Base-by-base conservation (phyloP, 2,329 filamentous ascomycete species). In the Thermochaetoides dissita region DNA sequence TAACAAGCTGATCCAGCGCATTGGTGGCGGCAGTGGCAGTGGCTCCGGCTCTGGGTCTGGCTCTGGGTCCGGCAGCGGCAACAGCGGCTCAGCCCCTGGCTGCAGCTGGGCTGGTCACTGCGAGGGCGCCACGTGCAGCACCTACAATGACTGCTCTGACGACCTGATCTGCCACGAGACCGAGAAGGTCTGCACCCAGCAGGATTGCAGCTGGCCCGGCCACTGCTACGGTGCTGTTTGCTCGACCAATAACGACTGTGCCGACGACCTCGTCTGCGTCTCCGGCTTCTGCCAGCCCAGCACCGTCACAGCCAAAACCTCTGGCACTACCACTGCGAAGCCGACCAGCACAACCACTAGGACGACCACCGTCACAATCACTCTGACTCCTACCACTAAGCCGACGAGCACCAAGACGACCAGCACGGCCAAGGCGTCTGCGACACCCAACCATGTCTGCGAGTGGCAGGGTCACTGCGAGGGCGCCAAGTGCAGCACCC, bases 1-100 rank as follows among this genome's bases (percentile, higher is more conserved):
- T 0, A 64, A 78, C 50, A 59, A 56, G 49, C 58, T 79, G 36
- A 59, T 79, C n/a, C 44, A 55, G 34, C 17, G 17, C 17, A 24
- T 24, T 5, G 17, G 17, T 24, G 17, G 17, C 17, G 17, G 17
- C 17, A 24, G 17, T 24, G 17, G 5, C 5, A 24, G 17, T 24
- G 17, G 17, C 17, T 24, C 17, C 17, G 17, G 17, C 17, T 24
- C 17, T 24, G 17, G 5, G 3, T 24, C 17, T 24, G 17, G 5
- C 17, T 24, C 17, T 24, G 17, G 17, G 17, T 24, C 10, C 24
- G 39, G 28, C 10, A 28, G 24, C 33, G 30, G 28, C 17, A 8
- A 24, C 10, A n/a, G 12, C 24, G n/a, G n/a, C 34, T 36, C 34
- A 17, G 24, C 34, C 34, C 34, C 34, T 17, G 29, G 30, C 24